Base-by-base conservation (phyloP, 805 yeast genomes). In the Naumovozyma baii region DNA sequence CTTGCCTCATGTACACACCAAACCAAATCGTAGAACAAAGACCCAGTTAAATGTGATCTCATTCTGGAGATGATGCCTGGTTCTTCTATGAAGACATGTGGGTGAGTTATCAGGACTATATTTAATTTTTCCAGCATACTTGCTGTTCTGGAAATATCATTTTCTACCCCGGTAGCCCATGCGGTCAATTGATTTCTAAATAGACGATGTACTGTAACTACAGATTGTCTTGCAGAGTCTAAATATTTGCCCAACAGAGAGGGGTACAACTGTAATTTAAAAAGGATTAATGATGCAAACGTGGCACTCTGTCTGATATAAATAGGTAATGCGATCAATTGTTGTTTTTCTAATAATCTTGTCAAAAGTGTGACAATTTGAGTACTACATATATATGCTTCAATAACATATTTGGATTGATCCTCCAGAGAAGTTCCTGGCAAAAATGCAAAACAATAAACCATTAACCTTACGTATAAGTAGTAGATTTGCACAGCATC, bases 1-100 rank as follows among this genome's bases (percentile, higher is more conserved):
- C 94, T 70, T 1, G 95, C 96, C 55, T 88, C 96, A 61, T 88
- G 96, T 36, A 88, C 81, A 58, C 94, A 83, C 87, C 95, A 87
- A 10, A 88, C 90, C 38, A 88, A 68, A 60, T 88, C 96, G 56
- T 88, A 88, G 52, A 88, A 88, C 38, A 88, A 62, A 0, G 96
- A 86, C 1, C 92, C 95, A 0, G 96, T 83, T 49, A 88, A 68
- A 61, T 88, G 96, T 0, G 95, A 84, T 52, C 96, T 72, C 94
- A 88, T 88, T 42, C 88, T 70, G 2, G 83, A 74, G 36, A 88
- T 83, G 22, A 88, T 83, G 2, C 83, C 80, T n/a, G 76, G 78
- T 9, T 77, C 72, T 42, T 76, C 78, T 2, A 78, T 70, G 51
- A 86, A 81, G 5, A 88, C 68, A 39, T 86, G 88, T 1, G 96